These are phyloP conservation scores for Scheffersomyces lignicola DNA, from an alignment of 1,139 yeast genomes.

Conservation along the genomic window DNA sequence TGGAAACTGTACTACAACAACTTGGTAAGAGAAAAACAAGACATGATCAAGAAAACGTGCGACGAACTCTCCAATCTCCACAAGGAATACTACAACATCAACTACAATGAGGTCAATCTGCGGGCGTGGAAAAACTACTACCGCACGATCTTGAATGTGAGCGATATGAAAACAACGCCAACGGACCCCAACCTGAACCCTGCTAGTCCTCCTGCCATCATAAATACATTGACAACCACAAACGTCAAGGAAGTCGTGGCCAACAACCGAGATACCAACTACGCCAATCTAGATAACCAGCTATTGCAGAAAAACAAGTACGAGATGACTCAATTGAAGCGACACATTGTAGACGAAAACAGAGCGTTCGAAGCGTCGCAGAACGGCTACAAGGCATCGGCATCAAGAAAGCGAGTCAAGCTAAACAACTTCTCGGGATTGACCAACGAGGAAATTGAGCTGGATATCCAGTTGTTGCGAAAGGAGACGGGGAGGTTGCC, in stretches of 20 bases:
- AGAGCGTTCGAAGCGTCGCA: conserved; percentile 11
- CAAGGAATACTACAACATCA: conserved; percentile 24
- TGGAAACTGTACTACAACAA: conserved; percentile 35
- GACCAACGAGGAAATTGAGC: conserved; percentile 24
- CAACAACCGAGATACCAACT: conserved; percentile 26
- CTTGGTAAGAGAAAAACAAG: conserved; percentile 21
- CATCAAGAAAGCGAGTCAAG: conserved; percentile 12
- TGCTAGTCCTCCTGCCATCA: conserved; percentile 1
- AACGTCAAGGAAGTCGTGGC: conserved; percentile 10
- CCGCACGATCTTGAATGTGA: conserved; percentile 25
- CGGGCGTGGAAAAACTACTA: conserved; percentile 28
- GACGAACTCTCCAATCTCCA: conserved; percentile 25
- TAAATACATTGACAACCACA: conserved; percentile 9
- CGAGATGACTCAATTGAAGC: conserved; percentile 34
- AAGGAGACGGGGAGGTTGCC: conserved; percentile 5
- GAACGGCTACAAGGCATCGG: background rate
- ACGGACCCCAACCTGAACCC: background rate
- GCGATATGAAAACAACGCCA: conserved; percentile 15
- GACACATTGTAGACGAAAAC: conserved; percentile 11
- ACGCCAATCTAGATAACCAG: conserved; percentile 22
- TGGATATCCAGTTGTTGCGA: conserved; percentile 19
- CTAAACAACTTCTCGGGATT: conserved; percentile 23
- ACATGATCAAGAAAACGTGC: conserved; percentile 23
- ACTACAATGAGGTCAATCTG: conserved; percentile 14
- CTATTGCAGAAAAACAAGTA: conserved; percentile 29